Evolutionary conservation across 257 asterid species (phyloP).

Genomic region (Solanum dulcamara): DNA sequence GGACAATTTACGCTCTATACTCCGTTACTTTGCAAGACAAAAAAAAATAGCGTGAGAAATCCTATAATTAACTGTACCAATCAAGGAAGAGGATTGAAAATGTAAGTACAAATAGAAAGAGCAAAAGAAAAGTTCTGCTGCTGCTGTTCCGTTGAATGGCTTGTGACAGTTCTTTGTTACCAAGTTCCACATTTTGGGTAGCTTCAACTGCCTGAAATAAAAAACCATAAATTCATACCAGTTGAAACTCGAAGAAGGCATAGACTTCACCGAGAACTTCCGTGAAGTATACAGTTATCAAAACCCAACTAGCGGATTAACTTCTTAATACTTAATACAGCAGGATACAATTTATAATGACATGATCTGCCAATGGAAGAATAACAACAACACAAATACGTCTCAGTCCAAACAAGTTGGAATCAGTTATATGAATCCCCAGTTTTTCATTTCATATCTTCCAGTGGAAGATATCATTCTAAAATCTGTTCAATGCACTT

Average conservation of each 20-base stretch:
- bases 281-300: neutral
- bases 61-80: conserved; percentile 79
- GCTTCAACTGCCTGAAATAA: conserved; percentile 75
- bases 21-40: conserved; percentile 26
- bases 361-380: neutral
- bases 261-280: neutral
- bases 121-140: conserved; percentile 85
- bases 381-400: neutral
- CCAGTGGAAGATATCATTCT: neutral
- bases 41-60: conserved; percentile 51
- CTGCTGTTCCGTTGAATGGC: conserved; percentile 80
- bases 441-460: neutral
- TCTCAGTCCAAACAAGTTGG: neutral
- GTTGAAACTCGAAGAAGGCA: neutral
- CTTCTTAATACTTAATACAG: neutral
- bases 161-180: conserved; percentile 74
- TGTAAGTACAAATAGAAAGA: conserved; percentile 66
- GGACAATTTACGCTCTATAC: neutral
- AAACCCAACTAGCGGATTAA: neutral
- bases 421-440: neutral
- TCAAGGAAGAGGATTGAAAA: conserved; percentile 81
- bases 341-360: neutral
- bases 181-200: conserved; percentile 74
- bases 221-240: neutral
- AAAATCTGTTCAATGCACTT: neutral